Conservation (phyloP, 148 eudicot species). For the Vaccinium macrocarpon region DNA sequence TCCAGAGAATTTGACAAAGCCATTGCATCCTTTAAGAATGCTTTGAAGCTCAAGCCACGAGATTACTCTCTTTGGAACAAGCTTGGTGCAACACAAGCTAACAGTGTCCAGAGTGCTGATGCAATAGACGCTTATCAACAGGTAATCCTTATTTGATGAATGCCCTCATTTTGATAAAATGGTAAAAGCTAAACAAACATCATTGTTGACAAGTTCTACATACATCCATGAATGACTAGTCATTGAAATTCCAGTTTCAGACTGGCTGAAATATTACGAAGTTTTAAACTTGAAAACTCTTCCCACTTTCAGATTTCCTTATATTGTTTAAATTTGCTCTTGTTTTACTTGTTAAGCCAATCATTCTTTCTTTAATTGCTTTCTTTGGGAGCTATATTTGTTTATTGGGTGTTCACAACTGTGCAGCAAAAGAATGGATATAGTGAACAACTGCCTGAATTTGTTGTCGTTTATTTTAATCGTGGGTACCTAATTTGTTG, state of each 20-base stretch:
- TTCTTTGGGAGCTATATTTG: not conserved
- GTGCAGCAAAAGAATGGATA: not conserved
- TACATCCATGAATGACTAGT: not conserved
- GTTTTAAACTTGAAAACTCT: not conserved
- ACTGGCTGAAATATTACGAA: not conserved
- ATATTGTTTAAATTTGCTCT: not conserved
- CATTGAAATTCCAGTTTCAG: not conserved
- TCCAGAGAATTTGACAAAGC: conserved; percentile 97
- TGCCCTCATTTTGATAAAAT: not conserved
- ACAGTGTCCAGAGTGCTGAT: conserved; percentile 93
- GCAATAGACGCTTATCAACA: conserved; percentile 93
- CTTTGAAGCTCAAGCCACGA: conserved; percentile 78
- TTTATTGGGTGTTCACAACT: too few relatives aligned
- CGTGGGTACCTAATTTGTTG: not conserved
- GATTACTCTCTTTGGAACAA: conserved; percentile 99
- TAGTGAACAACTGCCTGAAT: not conserved
- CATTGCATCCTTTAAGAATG: conserved; percentile 78
- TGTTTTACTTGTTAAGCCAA: not conserved
- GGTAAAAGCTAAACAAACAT: not conserved
- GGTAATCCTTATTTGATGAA: conserved; percentile 35
- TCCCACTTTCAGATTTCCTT: not conserved
- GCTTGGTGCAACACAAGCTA: conserved; percentile 99
- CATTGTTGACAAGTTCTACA: not conserved
- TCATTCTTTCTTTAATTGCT: not conserved
- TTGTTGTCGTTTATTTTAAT: not conserved